Evolutionary conservation across 2,329 filamentous ascomycete species (phyloP), one percentile per base, ranked within the genome.

Genomic region (Lasiodiplodia theobromae): DNA sequence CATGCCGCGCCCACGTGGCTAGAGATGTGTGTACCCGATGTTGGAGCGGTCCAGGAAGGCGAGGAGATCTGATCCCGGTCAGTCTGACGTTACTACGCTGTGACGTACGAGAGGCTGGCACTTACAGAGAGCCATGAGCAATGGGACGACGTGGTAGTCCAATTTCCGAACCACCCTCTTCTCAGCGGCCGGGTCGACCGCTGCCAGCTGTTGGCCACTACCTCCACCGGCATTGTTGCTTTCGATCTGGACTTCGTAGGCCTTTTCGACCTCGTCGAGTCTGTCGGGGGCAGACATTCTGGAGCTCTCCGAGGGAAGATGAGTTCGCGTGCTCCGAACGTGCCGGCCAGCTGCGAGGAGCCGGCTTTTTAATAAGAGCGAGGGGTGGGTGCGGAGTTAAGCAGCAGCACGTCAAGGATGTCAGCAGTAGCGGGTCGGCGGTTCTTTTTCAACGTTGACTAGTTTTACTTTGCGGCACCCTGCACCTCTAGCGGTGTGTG

Each of bases 1-100:
- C 40, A 38, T 49, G 2, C 8, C 51, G n/a, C 21, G 23, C 38
- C 34, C 38, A 51, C 34, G 21, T 40, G 28, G 47, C 12, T 18
- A 18, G 54, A 4, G 54, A 18, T 14, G 7, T 28, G 23, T n/a
- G 28, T 70, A 77, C 74, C 80, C 81, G 44, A 81, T 79, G 60
- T 80, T 81, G 5, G 74, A 77, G 18, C 79, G 73, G 58, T 81
- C 78, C 16, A 81, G 72, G 52, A 80, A 77, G 7, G 76, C 73
- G 56, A 79, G 73, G 10, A 79, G 70, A 68, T 79, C 70, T 71
- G 47, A 21, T 34, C 2, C 2, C 4, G 23, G 31, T 60, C 21
- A 53, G 51, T 14, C 12, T 25, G 53, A 14, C 25, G 23, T 54
- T 34, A 2, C n/a, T 25, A 1, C n/a, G 4, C 11, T 14, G n/a